Evolutionary conservation across 2,329 filamentous ascomycete genomes (phyloP).

Genomic region (Neonectria ditissima): DNA sequence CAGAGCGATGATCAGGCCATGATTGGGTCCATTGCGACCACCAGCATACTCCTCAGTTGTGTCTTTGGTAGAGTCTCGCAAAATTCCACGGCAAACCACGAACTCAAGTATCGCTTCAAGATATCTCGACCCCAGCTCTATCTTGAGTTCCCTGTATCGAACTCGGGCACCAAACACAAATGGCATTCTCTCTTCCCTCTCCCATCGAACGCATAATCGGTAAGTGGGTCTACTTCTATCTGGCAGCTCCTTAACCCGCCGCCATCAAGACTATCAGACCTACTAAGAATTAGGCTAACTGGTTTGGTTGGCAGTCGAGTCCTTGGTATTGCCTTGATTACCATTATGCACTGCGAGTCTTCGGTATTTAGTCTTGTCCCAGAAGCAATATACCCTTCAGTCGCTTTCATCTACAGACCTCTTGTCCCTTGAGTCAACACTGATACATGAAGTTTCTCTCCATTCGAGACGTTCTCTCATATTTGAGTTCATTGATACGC

Average conservation of each 20-base stretch:
- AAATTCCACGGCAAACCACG: background rate
- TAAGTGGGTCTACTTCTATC: background rate
- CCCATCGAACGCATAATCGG: constrained; percentile 1
- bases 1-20: background rate
- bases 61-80: background rate
- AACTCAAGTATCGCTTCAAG: background rate
- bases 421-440: background rate
- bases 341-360: background rate
- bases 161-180: constrained; percentile 6
- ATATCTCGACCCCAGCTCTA: background rate
- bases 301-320: constrained; percentile 2
- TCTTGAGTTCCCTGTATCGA: constrained; percentile 13
- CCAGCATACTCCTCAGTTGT: background rate
- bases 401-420: background rate
- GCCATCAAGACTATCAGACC: background rate
- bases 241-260: background rate
- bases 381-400: background rate
- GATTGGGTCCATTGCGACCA: background rate
- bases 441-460: background rate
- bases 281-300: constrained; percentile 2
- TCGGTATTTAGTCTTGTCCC: constrained; percentile 1
- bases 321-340: background rate
- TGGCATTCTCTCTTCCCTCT: constrained; percentile 16
- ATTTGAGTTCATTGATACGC: constrained; percentile 1
- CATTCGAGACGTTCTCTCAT: constrained; percentile 8